A percentile compares a stretch with the other conserved stretches of the same genome.
phyloP scores from a whole-genome alignment of 257 asterid genomes.

The Capsicum chinense region DNA sequence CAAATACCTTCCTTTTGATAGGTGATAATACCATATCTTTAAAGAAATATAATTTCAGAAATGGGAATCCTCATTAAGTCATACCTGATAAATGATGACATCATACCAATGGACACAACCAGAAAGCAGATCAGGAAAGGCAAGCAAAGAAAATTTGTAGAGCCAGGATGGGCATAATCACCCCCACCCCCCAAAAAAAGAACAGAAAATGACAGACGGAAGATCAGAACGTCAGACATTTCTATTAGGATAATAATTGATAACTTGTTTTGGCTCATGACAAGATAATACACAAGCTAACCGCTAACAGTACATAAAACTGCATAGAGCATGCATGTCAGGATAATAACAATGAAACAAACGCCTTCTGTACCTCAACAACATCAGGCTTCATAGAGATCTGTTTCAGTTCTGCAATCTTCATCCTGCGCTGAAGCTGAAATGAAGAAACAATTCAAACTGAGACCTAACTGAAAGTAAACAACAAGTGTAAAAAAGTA shows the following conservation, averaged over 20 bases:
- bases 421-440: slow-evolving; percentile 94
- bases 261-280: background rate
- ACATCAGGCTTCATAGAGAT: slow-evolving; percentile 85
- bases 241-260: slow-evolving; percentile 14
- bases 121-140: background rate
- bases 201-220: background rate
- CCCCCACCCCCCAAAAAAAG: background rate
- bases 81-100: background rate
- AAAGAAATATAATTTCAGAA: background rate
- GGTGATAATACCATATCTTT: background rate
- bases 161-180: slow-evolving; percentile 15
- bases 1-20: background rate
- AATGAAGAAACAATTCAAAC: slow-evolving; percentile 34
- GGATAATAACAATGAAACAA: slow-evolving; percentile 4
- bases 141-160: slow-evolving; percentile 5
- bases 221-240: background rate
- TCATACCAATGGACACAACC: background rate
- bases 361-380: slow-evolving; percentile 68
- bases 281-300: slow-evolving; percentile 2
- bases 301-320: background rate
- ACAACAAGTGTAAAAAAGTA: slow-evolving; percentile 10
- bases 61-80: background rate
- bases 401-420: slow-evolving; percentile 91
- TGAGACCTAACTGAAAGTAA: slow-evolving; percentile 10
- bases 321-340: slow-evolving; percentile 1